phyloP scores from a whole-genome alignment of 2,329 filamentous ascomycete species.

The Pseudogymnoascus sp. region DNA sequence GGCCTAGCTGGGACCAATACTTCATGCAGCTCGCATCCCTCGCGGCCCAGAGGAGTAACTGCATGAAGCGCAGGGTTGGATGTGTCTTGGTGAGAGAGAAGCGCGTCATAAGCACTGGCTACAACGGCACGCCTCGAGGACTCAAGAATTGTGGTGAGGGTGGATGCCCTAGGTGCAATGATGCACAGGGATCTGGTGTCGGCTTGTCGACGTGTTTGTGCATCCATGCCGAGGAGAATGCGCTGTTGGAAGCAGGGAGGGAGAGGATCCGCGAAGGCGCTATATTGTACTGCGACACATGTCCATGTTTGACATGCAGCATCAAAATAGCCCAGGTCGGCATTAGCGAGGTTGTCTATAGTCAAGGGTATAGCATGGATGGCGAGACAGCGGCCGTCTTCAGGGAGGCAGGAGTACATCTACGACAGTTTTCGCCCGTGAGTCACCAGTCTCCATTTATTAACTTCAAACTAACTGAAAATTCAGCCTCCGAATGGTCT shows the following conservation, averaged over 20 bases:
- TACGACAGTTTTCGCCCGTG: constrained; percentile 85
- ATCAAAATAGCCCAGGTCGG: constrained; percentile 98
- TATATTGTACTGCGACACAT: constrained; percentile 91
- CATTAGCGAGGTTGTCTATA: constrained; percentile 92
- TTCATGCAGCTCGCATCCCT: constrained; percentile 96
- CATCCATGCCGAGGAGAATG: constrained; percentile 98
- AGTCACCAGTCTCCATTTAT: constrained; percentile 32
- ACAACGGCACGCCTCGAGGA: constrained; percentile 93
- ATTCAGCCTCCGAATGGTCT: constrained; percentile 56
- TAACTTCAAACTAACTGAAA: constrained; percentile 17
- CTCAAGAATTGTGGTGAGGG: constrained; percentile 88
- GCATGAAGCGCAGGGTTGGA: constrained; percentile 95
- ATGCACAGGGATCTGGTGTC: constrained; percentile 60
- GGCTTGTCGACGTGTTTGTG: constrained; percentile 84
- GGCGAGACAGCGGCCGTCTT: constrained; percentile 76
- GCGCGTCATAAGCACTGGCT: constrained; percentile 88
- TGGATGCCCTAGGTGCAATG: constrained; percentile 84
- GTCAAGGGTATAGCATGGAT: constrained; percentile 92
- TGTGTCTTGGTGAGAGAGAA: constrained; percentile 84
- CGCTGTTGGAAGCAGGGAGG: constrained; percentile 84
- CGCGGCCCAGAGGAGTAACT: constrained; percentile 85
- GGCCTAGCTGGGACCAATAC: constrained; percentile 92
- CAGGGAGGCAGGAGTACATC: constrained; percentile 70
- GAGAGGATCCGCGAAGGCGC: constrained; percentile 79
- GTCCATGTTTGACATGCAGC: constrained; percentile 92